Evolutionary conservation across 2,329 filamentous ascomycete genomes (phyloP).

Genomic region (Bimuria novae-zelandiae): DNA sequence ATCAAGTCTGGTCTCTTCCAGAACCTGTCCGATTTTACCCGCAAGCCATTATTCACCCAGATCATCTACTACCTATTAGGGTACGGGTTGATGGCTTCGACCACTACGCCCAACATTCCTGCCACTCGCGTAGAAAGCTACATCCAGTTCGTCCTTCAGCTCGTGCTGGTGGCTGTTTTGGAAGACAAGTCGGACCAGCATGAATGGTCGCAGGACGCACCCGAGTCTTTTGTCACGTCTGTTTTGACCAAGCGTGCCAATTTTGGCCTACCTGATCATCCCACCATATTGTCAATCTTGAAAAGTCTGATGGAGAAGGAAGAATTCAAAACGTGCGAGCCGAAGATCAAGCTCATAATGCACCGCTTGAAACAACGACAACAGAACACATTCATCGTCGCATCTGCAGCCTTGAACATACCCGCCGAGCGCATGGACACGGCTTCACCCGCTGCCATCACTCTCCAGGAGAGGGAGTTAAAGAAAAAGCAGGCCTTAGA

Average conservation of each 20-base stretch:
- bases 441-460: conserved; percentile 73
- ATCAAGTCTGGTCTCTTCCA: conserved; percentile 79
- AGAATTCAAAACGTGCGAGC: conserved; percentile 79
- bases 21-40: conserved; percentile 77
- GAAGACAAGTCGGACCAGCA: conserved; percentile 69
- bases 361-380: conserved; percentile 84
- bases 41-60: conserved; percentile 84
- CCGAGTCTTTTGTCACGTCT: conserved; percentile 72
- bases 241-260: conserved; percentile 68
- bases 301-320: conserved; percentile 64
- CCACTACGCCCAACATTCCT: conserved; percentile 74
- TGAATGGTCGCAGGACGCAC: conserved; percentile 48
- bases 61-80: conserved; percentile 86
- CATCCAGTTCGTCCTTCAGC: conserved; percentile 86
- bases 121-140: conserved; percentile 87
- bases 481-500: conserved; percentile 92
- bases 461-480: conserved; percentile 69
- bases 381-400: conserved; percentile 71
- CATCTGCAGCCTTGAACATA: conserved; percentile 64
- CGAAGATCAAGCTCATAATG: conserved; percentile 82
- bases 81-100: conserved; percentile 73
- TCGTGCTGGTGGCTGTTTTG: conserved; percentile 80
- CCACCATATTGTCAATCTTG: conserved; percentile 58
- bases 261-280: conserved; percentile 33
- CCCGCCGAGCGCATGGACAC: conserved; percentile 80